Evolutionary conservation across 805 yeast species (phyloP), one percentile per base, ranked within the genome.

Genomic region (Starmerella tilneyi): DNA sequence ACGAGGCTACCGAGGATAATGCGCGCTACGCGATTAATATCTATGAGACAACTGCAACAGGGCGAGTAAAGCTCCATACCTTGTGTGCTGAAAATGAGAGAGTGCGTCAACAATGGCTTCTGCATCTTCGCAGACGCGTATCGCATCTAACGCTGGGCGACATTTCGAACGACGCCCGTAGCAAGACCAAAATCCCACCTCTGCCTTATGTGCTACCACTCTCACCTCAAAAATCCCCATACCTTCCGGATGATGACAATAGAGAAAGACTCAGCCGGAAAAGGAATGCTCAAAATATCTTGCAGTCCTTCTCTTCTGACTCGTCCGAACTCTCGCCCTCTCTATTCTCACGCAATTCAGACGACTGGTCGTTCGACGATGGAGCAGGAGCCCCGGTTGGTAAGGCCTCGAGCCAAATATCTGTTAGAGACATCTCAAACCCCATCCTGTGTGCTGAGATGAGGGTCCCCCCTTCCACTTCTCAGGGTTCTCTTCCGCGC

Each of bases 1-100:
- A 36, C 24, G 48, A 45, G 17, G 40, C 47, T 2, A 31, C 43
- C 9, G 43, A 24, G 1, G 39, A 31, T n/a, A 51, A 51, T 31
- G 46, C 36, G 4, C 23, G 54, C 6, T 51, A 51, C 31, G 28
- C 37, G 3, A 44, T 51, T 23, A 34, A 32, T 15, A 34, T 51
- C 7, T 24, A 30, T 13, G 47, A 43, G 23, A 19, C 3, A 11
- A 12, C 15, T 3, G 3, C 20, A 1, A 17, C n/a, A 3, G 28
- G 24, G 4, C 23, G 39, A 19, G 13, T 7, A 9, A 13, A 22
- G 13, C 41, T 21, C 2, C 46, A 44, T 19, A 15, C 21, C 7
- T 23, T 50, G 16, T 17, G 43, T 11, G 54, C 51, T 1, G 54
- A 50, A 19, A 45, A 23, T 19, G 48, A 45, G 17, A 3, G 8